Evolutionary conservation across 2,329 filamentous ascomycete species (phyloP).

Genomic region (Penicillium glabrum): DNA sequence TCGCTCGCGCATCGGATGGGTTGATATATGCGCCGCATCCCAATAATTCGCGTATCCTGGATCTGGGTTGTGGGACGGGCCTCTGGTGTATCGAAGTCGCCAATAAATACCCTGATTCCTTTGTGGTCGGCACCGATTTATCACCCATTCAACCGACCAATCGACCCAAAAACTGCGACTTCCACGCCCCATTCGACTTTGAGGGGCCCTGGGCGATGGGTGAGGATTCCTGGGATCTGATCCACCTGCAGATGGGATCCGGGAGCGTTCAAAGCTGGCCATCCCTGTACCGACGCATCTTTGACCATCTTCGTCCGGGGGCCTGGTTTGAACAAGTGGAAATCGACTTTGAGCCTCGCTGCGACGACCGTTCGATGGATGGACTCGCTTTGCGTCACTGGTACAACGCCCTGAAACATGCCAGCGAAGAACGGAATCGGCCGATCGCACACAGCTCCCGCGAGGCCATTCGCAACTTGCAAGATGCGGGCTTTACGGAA

Average conservation of each 20-base stretch:
- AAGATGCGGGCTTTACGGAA: constrained; percentile 74
- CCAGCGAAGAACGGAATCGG: constrained; percentile 64
- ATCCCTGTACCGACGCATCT: constrained; percentile 69
- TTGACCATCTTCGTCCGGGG: constrained; percentile 72
- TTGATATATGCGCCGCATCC: constrained; percentile 44
- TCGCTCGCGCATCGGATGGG: constrained; percentile 56
- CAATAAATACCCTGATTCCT: constrained; percentile 61
- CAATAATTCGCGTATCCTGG: constrained; percentile 53
- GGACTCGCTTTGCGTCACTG: constrained; percentile 63
- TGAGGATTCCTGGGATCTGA: constrained; percentile 73
- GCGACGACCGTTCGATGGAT: constrained; percentile 63
- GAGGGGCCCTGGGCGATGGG: constrained; percentile 71
- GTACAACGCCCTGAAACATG: constrained; percentile 67
- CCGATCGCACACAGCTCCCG: constrained; percentile 64
- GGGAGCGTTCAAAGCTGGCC: constrained; percentile 78
- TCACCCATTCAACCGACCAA: constrained; percentile 64
- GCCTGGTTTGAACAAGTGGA: constrained; percentile 85
- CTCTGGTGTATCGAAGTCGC: constrained; percentile 91
- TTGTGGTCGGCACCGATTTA: constrained; percentile 63
- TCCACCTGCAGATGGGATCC: constrained; percentile 76
- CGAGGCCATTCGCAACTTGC: constrained; percentile 61
- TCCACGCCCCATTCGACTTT: constrained; percentile 70
- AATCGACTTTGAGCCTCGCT: constrained; percentile 76
- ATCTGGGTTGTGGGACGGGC: constrained; percentile 80
- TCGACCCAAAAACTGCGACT: constrained; percentile 68